Percentiles rank a stretch among this genome's conserved stretches.
phyloP scores from a whole-genome alignment of 352 stramenopile genomes.

The Phytopythium oedochilum region DNA sequence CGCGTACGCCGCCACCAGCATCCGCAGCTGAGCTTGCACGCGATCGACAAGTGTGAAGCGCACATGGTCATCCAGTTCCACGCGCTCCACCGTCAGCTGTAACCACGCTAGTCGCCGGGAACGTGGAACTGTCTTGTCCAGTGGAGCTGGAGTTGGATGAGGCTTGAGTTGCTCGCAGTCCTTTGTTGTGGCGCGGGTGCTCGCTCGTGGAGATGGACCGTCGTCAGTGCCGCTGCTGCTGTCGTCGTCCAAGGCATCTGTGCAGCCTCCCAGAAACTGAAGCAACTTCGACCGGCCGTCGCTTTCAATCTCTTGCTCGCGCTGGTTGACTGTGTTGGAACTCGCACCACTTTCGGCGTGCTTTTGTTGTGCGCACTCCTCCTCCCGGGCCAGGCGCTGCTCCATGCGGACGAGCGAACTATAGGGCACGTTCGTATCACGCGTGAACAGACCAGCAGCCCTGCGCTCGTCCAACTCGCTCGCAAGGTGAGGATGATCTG shows the following conservation, averaged over 20 bases:
- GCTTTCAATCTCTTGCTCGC: background rate
- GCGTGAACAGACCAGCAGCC: background rate
- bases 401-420: conserved; percentile 1
- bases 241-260: background rate
- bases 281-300: background rate
- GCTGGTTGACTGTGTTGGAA: background rate
- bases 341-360: background rate
- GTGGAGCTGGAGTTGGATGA: background rate
- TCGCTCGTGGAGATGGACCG: background rate
- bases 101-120: conserved; percentile 11
- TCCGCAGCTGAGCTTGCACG: conserved; percentile 53
- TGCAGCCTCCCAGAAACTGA: background rate
- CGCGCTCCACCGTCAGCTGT: conserved; percentile 43
- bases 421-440: background rate
- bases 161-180: too few relatives aligned
- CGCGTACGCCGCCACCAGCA: conserved; percentile 49
- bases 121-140: too few relatives aligned
- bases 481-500: background rate
- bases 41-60: conserved; percentile 62
- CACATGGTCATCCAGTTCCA: conserved; percentile 77
- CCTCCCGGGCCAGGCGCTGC: background rate
- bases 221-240: background rate
- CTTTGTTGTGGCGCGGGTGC: too few relatives aligned
- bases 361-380: background rate
- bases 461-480: background rate